These are phyloP conservation scores for Dryadomyces quercivorus DNA, from an alignment of 2,329 filamentous ascomycete genomes.

Conservation along the genomic window DNA sequence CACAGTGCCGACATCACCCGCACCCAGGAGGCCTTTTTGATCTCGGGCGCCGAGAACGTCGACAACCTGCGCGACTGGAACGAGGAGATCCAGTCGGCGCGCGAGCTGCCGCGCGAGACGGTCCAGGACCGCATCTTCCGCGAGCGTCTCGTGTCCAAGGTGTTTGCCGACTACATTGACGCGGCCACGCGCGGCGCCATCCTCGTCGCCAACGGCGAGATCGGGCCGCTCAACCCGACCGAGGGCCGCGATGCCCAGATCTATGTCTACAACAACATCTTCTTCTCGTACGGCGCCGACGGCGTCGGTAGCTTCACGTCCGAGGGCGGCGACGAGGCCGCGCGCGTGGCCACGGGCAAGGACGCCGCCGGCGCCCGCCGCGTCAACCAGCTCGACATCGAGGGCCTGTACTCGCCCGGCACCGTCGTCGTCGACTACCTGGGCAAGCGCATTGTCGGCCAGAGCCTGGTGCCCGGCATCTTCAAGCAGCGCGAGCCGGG, in stretches of 20 bases:
- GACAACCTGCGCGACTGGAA: conserved; percentile 98
- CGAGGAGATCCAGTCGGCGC: conserved; percentile 94
- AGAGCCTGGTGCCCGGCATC: conserved; percentile 96
- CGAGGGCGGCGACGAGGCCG: conserved; percentile 93
- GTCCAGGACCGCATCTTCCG: conserved; percentile 95
- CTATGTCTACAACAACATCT: conserved; percentile 99
- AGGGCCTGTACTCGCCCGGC: conserved; percentile 85
- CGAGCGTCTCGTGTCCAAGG: conserved; percentile 84
- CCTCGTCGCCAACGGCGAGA: conserved; percentile 82
- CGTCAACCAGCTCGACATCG: conserved; percentile 94
- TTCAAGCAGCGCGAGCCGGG: conserved; percentile 97
- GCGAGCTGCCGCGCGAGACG: conserved; percentile 83
- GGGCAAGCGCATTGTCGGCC: conserved; percentile 90
- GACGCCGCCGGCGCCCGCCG: conserved; percentile 88
- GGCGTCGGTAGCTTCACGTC: conserved; percentile 94
- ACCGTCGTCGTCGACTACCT: conserved; percentile 96
- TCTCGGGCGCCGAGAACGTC: conserved; percentile 83
- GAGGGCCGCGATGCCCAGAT: conserved; percentile 90
- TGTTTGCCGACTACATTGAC: conserved; percentile 96
- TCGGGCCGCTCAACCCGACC: conserved; percentile 87
- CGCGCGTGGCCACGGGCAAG: conserved; percentile 89
- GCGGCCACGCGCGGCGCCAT: conserved; percentile 86
- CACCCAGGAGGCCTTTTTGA: conserved; percentile 83
- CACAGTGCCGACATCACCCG: conserved; percentile 79
- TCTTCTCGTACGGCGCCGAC: conserved; percentile 96